Conservation (phyloP, 2,329 filamentous ascomycete genomes). For the Sordariomycetes sp. region DNA sequence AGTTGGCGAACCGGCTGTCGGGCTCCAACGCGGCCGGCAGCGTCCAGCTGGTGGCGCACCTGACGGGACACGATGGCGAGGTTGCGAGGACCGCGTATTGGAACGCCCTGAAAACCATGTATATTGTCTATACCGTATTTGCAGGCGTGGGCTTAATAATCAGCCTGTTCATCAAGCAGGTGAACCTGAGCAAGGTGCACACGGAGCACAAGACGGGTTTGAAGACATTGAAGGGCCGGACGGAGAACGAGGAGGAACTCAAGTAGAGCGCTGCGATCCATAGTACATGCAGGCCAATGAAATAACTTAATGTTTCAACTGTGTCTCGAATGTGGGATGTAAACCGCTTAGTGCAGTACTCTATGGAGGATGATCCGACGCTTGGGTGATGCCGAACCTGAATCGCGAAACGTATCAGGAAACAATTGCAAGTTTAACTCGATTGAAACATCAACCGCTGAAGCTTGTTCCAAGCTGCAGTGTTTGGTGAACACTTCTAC, state of each 20-base stretch:
- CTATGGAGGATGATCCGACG: too few relatives aligned
- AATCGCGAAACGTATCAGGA: too few relatives aligned
- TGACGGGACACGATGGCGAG: constrained; percentile 34
- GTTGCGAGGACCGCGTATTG: constrained; percentile 38
- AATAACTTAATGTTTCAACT: too few relatives aligned
- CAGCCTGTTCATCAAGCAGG: constrained; percentile 37
- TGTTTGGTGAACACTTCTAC: too few relatives aligned
- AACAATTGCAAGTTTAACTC: too few relatives aligned
- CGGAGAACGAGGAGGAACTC: constrained; percentile 8
- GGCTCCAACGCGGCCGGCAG: constrained; percentile 54
- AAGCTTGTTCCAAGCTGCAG: too few relatives aligned
- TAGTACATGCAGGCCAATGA: too few relatives aligned
- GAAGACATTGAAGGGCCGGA: constrained; percentile 25
- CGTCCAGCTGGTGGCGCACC: constrained; percentile 42
- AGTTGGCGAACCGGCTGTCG: constrained; percentile 41
- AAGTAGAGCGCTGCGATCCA: background rate
- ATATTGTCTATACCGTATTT: constrained; percentile 44
- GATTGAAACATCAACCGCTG: too few relatives aligned
- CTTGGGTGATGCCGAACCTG: too few relatives aligned
- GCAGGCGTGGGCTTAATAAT: constrained; percentile 35
- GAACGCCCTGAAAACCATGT: constrained; percentile 44
- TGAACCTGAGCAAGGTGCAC: constrained; percentile 44
- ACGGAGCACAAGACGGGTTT: constrained; percentile 51
- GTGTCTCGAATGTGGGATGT: too few relatives aligned
- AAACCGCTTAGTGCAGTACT: too few relatives aligned